Evolutionary conservation across 1,284 basidiomycete species (phyloP), one percentile per base, ranked within the genome.

Genomic region (Inonotus hispidus): DNA sequence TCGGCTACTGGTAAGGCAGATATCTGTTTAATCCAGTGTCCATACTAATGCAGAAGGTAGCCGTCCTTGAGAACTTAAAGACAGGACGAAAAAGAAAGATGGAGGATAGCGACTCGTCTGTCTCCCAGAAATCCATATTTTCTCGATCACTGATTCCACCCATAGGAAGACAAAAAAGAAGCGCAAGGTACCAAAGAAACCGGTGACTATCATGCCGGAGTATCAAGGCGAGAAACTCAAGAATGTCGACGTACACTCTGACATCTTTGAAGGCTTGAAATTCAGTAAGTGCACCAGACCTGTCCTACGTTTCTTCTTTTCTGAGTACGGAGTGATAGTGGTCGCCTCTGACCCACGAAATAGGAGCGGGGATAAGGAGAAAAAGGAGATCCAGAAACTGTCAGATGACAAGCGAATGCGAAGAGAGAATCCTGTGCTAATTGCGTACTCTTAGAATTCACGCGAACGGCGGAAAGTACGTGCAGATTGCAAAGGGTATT

Each of bases 271-370:
- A 10, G 87, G 80, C 23, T 77, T 87, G 71, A 88, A 81, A 45
- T 95, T 96, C 70, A 85, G 93, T 94, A 60, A 68, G 88, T 77
- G 57, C 16, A 25, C 35, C 32, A 23, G 59, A 19, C 29, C 29
- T 3, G 21, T 35, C 54, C 49, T 2, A 27, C 57, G 58, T 49
- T 10, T 45, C 7, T 14, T 54, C 21, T 2, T 3, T 54, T 60
- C 41, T 43, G 41, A 43, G 32, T 21, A 43, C 19, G n/a, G 6
- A n/a, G 7, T n/a, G 19, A 5, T 64, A 93, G 90, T 90, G 70
- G 87, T 95, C 5, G 80, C 87, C 46, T 86, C 89, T 6, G 90
- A 93, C 70, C 87, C 87, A 0, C 87, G 84, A 67, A 87, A 86
- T 10, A 79, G 75, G 66, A 86, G 82, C 0, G 84, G 84, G 2